Evolutionary conservation across 2,329 filamentous ascomycete species (phyloP).

Genomic region (Hypoxylon sp.): DNA sequence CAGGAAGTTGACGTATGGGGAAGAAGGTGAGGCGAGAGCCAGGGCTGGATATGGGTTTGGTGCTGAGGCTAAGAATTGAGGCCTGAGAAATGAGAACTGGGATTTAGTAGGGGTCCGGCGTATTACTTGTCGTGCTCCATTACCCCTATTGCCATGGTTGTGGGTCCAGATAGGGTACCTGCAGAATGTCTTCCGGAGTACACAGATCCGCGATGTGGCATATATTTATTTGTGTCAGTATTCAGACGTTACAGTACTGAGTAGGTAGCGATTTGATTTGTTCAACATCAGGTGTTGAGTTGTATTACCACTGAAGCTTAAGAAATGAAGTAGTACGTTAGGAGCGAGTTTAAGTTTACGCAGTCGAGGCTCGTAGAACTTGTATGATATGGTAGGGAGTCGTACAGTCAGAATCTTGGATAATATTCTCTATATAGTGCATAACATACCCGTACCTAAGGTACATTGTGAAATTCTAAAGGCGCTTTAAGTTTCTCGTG

Average conservation of each 20-base stretch:
- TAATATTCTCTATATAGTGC: no score
- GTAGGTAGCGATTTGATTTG: slow-evolving; percentile 10
- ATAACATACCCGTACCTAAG: no score
- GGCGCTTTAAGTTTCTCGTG: no score
- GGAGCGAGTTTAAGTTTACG: not conserved
- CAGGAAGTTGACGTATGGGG: slow-evolving; percentile 21
- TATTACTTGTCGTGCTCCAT: not conserved
- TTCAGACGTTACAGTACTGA: not conserved
- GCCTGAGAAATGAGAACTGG: not conserved
- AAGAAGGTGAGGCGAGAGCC: not conserved
- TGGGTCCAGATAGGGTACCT: not conserved
- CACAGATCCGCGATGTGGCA: slow-evolving; percentile 4
- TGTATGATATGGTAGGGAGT: not conserved
- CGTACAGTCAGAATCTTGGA: not conserved
- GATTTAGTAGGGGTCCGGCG: not conserved
- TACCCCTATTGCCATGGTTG: not conserved
- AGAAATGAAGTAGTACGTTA: no score
- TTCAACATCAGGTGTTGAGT: not conserved
- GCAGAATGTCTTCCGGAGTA: not conserved
- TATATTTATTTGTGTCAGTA: slow-evolving; percentile 2
- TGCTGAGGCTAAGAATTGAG: not conserved
- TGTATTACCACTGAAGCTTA: not conserved
- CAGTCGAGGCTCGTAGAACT: not conserved
- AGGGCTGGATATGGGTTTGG: slow-evolving; percentile 9
- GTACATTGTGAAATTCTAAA: no score